A percentile compares a stretch with the other conserved stretches of the same genome.
These are phyloP conservation scores for Diaporthe citrichinensis DNA, from an alignment of 2,329 filamentous ascomycete genomes.

Conservation along the genomic window DNA sequence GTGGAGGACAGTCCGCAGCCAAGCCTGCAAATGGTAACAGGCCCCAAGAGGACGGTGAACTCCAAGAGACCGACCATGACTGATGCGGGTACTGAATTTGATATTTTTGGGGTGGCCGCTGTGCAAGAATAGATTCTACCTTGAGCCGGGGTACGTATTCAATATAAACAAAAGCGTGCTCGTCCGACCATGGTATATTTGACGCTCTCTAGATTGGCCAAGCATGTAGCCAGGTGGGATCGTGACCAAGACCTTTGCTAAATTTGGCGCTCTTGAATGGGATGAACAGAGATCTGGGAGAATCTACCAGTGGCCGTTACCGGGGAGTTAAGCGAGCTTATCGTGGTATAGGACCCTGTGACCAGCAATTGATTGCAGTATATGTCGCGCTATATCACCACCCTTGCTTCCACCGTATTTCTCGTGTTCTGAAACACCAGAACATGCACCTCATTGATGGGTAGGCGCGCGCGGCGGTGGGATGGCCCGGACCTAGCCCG, in stretches of 20 bases:
- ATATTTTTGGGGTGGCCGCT: background rate
- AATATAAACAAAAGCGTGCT: background rate
- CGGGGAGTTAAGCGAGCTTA: background rate
- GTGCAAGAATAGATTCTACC: background rate
- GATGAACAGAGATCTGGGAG: background rate
- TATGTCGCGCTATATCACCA: background rate
- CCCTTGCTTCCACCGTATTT: background rate
- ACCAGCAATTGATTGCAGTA: background rate
- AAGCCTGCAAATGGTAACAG: background rate
- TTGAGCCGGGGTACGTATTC: background rate
- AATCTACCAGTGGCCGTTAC: background rate
- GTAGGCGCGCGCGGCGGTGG: slow-evolving; percentile 1
- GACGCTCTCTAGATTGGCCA: background rate
- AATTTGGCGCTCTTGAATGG: background rate
- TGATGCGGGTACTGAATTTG: background rate
- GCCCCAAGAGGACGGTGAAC: background rate
- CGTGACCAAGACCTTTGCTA: background rate
- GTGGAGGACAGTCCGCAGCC: background rate
- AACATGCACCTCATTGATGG: background rate
- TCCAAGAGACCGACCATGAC: background rate
- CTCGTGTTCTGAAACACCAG: slow-evolving; percentile 18
- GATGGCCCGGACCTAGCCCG: slow-evolving; percentile 7
- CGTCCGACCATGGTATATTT: background rate
- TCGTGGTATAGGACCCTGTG: too few relatives aligned
- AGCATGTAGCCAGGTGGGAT: background rate